Percentiles rank a stretch among this genome's conserved stretches.
phyloP scores from a whole-genome alignment of 2,329 filamentous ascomycete species.

The Epichloe coenophiala region DNA sequence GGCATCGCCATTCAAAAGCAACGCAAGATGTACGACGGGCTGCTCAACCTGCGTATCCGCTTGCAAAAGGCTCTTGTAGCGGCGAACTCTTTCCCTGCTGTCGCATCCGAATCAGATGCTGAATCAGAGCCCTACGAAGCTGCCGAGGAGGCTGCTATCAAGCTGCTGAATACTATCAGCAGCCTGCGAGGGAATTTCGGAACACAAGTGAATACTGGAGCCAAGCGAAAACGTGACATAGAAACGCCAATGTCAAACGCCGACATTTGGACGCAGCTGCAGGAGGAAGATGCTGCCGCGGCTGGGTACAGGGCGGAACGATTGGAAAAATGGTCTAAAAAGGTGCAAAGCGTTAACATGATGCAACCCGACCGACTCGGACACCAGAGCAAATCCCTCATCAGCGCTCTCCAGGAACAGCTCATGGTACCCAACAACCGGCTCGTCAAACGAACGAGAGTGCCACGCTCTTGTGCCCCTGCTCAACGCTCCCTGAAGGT shows the following conservation, averaged over 20 bases:
- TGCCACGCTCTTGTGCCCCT: constrained; percentile 65
- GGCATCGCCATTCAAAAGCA: constrained; percentile 78
- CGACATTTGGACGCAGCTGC: constrained; percentile 61
- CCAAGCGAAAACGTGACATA: constrained; percentile 47
- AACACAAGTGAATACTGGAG: constrained; percentile 33
- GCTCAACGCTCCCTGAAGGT: constrained; percentile 47
- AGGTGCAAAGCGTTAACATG: constrained; percentile 39
- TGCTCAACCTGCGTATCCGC: constrained; percentile 82
- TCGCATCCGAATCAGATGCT: constrained; percentile 25
- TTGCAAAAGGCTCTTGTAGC: constrained; percentile 82
- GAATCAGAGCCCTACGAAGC: constrained; percentile 48
- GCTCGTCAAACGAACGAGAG: constrained; percentile 53
- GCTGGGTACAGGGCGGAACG: constrained; percentile 52
- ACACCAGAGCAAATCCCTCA: constrained; percentile 32
- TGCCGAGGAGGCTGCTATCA: constrained; percentile 73
- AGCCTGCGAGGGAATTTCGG: constrained; percentile 50
- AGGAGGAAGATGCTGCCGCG: constrained; percentile 47
- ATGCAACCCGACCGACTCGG: constrained; percentile 14
- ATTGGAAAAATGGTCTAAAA: constrained; percentile 82
- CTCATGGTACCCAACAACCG: constrained; percentile 49
- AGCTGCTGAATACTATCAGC: constrained; percentile 72
- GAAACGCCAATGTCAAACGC: constrained; percentile 43
- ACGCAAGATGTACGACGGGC: constrained; percentile 70
- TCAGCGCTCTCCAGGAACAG: constrained; percentile 56
- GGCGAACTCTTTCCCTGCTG: constrained; percentile 55